Evolutionary conservation across 2,329 filamentous ascomycete genomes (phyloP), one percentile per base, ranked within the genome.

Genomic region (Ophiobolus disseminans): DNA sequence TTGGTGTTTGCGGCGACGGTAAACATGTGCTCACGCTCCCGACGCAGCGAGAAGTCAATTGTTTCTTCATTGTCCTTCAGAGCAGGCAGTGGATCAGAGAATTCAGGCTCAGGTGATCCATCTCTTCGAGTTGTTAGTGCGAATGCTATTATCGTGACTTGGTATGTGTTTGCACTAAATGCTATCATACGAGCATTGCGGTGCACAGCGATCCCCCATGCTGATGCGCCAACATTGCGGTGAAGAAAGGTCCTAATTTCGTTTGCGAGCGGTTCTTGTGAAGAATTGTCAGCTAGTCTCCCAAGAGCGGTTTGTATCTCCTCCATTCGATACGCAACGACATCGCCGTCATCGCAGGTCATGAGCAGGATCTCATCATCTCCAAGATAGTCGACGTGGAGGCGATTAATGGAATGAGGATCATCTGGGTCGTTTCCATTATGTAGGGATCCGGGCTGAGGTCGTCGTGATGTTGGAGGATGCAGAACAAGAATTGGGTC

Each of bases 131-230:
- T 38, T 10, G 60, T 47, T 42, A 87, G 74, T 0, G 81, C 84
- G 59, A 84, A 83, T 11, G 83, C 82, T 60, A 84, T 82, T 1
- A 88, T 76, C 3, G 78, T 81, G 21, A 89, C 80, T 13, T 76
- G 64, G 17, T 78, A 76, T 0, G 80, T 82, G 68, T 99, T 99
- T 0, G 89, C 86, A 60, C 89, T 90, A 30, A 95, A 87, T 0
- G 93, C 94, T 54, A 99, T 88, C 53, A 97, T 77, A 0, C 92
- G 85, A n/a, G 90, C 90, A 54, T 86, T 77, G 53, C 84, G 81
- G 69, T 97, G 93, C 9, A 96, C 81, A 6, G 91, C 88, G 38
- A 96, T 74, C 0, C 93, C 94, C 94, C 94, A 99, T 2, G 92
- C 93, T 50, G 90, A 93, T 19, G 75, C 76, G 1, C 84, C 83